Conservation (phyloP, 345 rosid species). For the Salix suchowensis region DNA sequence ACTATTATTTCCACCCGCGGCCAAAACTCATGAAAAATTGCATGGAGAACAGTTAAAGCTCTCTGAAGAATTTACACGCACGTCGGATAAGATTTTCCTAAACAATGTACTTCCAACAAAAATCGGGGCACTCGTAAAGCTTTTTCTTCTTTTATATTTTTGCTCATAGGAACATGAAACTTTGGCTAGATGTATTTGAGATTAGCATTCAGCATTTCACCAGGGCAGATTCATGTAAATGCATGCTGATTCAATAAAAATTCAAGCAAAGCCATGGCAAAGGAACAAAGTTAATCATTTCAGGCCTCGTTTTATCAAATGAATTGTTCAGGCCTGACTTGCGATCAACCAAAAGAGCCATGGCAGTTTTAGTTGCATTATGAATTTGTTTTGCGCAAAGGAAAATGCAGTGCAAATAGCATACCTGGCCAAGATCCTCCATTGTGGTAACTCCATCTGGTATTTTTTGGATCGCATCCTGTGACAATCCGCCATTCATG, state of each 20-base stretch:
- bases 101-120: not conserved
- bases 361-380: not conserved
- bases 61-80: not conserved
- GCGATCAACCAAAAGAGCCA: not conserved
- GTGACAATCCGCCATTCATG: conserved; percentile 89
- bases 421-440: conserved; percentile 99
- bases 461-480: conserved; percentile 93
- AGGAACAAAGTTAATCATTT: not conserved
- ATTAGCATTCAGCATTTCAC: not conserved
- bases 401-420: not conserved
- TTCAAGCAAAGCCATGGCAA: not conserved
- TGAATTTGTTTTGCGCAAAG: not conserved
- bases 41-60: not conserved
- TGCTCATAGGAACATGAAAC: not conserved
- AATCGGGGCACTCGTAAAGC: not conserved
- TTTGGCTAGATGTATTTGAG: not conserved
- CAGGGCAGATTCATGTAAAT: not conserved
- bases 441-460: conserved; percentile 97
- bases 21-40: not conserved
- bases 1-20: not conserved
- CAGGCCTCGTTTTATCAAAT: not conserved
- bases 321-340: not conserved
- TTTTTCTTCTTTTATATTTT: not conserved
- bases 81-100: not conserved
- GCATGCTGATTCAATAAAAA: not conserved